Conservation (phyloP, 805 yeast genomes). For the Candida berthetii region DNA sequence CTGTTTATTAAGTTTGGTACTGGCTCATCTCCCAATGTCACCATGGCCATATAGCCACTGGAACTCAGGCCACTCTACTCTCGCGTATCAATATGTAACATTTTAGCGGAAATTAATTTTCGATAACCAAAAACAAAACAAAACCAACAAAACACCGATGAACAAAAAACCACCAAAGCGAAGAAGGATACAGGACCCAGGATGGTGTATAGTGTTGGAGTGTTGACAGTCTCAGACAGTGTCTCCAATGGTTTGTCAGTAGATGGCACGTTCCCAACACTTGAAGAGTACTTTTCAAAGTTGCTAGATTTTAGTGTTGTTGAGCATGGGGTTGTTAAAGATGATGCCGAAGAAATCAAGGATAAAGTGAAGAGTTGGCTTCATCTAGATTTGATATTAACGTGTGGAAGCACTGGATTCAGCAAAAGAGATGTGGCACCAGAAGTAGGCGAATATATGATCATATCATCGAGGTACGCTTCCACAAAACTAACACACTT, state of each 20-base stretch:
- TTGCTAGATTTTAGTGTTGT: constrained; percentile 8
- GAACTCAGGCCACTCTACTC: no score
- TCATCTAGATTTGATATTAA: constrained; percentile 27
- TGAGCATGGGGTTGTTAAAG: constrained; percentile 27
- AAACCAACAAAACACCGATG: no score
- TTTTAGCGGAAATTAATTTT: no score
- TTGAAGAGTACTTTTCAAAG: constrained; percentile 13
- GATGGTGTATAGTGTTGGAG: constrained; percentile 16
- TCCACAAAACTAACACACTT: neutral
- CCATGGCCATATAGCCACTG: no score
- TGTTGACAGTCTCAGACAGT: constrained; percentile 37
- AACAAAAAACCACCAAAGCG: no score
- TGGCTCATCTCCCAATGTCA: no score
- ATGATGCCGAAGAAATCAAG: constrained; percentile 24
- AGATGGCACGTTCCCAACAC: constrained; percentile 22
- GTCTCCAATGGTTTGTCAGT: constrained; percentile 23
- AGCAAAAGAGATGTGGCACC: constrained; percentile 40
- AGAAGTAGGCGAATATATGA: no score
- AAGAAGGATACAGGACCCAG: no score
- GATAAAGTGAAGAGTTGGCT: neutral
- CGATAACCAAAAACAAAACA: no score
- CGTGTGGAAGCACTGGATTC: constrained; percentile 52
- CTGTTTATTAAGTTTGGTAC: no score
- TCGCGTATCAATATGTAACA: no score
- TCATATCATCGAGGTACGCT: no score